A percentile compares a stretch with the other conserved stretches of the same genome.
Evolutionary conservation across 1,284 basidiomycete species (phyloP).

Genomic region (Cutaneotrichosporon dermatis): DNA sequence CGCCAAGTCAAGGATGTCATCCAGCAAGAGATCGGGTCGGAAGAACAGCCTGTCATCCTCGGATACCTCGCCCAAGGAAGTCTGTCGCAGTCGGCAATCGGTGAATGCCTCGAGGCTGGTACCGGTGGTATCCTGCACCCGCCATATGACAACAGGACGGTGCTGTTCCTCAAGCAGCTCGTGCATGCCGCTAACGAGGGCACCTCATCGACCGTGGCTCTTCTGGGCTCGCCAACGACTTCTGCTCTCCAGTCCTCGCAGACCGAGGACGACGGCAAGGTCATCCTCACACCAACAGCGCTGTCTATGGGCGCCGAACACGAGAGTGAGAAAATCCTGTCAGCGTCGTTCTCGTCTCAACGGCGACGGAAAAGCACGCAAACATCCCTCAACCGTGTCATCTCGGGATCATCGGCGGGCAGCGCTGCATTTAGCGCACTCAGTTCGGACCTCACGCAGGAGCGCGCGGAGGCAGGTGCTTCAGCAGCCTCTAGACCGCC

Average conservation of each 20-base stretch:
- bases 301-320: conserved; percentile 37
- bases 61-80: conserved; percentile 45
- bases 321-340: conserved; percentile 39
- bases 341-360: conserved; percentile 2
- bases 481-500: not conserved
- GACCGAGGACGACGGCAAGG: conserved; percentile 19
- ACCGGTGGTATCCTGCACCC: conserved; percentile 44
- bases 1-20: conserved; percentile 38
- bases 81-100: conserved; percentile 30
- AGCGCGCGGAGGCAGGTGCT: not conserved
- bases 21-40: conserved; percentile 40
- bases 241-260: conserved; percentile 1
- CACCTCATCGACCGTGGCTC: conserved; percentile 7
- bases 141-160: conserved; percentile 36
- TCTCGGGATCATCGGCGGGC: not conserved
- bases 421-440: not conserved
- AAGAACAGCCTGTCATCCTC: conserved; percentile 35
- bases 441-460: not conserved
- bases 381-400: not conserved
- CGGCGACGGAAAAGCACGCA: conserved; percentile 12
- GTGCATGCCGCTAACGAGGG: conserved; percentile 28
- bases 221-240: not conserved
- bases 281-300: conserved; percentile 43
- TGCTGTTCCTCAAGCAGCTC: conserved; percentile 27
- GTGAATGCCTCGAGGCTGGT: conserved; percentile 37